A percentile compares a stretch with the other conserved stretches of the same genome.
Conservation (phyloP, 441 rosid species). For the Isatis lusitanica region DNA sequence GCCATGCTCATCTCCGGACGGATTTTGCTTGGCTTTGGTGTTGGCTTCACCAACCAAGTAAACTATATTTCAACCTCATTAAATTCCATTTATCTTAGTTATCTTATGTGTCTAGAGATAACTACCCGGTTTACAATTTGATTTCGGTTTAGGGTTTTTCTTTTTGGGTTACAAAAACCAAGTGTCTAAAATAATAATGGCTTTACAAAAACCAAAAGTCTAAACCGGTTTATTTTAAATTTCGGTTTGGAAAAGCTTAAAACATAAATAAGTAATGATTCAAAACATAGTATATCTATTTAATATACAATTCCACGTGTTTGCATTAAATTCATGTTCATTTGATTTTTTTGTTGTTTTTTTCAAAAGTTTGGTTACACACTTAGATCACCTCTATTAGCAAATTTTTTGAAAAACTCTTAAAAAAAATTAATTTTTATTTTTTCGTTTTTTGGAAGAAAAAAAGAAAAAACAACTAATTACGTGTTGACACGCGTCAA, state of each 20-base stretch:
- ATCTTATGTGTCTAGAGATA: neutral
- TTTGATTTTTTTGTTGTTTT: no score
- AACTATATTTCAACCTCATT: neutral
- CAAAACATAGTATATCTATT: neutral
- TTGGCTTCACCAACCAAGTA: conserved; percentile 90
- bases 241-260: neutral
- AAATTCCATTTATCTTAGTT: neutral
- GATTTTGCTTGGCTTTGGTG: conserved; percentile 76
- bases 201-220: neutral
- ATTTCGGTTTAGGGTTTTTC: neutral
- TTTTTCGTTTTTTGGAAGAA: no score
- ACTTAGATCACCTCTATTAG: no score
- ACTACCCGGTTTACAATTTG: neutral
- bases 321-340: neutral
- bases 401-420: no score
- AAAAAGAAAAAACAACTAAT: no score
- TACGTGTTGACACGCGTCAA: no score
- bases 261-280: neutral
- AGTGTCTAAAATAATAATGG: neutral
- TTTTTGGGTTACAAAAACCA: neutral
- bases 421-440: no score
- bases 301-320: neutral
- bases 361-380: no score
- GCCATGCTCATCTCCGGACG: conserved; percentile 82
- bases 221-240: neutral